Evolutionary conservation across 2,329 filamentous ascomycete species (phyloP).

Genomic region (Eurotiales sp.): DNA sequence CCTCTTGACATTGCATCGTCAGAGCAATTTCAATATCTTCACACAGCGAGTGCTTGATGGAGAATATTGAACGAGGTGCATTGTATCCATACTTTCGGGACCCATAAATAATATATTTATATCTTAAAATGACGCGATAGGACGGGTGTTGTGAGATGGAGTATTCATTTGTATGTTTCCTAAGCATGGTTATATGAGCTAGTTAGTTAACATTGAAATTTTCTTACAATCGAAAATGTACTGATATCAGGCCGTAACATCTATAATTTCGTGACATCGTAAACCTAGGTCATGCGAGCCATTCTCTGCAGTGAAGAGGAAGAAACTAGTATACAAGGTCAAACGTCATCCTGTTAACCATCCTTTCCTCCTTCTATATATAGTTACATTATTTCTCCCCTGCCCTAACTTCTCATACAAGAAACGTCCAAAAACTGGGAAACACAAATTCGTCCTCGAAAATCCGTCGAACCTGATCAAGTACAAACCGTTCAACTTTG

Average conservation of each 20-base stretch:
- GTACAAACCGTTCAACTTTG: constrained; percentile 95
- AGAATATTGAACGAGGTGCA: background rate
- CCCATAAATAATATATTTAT: background rate
- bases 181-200: background rate
- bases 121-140: background rate
- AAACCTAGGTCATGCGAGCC: background rate
- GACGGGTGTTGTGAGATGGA: background rate
- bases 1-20: background rate
- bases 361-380: background rate
- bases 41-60: background rate
- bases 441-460: constrained; percentile 99
- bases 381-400: background rate
- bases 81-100: constrained; percentile 4
- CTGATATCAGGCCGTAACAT: background rate
- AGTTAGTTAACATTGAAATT: background rate
- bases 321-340: background rate
- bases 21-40: background rate
- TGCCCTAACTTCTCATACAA: constrained; percentile 55
- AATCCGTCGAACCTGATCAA: constrained; percentile 93
- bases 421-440: constrained; percentile 96
- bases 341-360: background rate
- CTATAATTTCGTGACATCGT: background rate
- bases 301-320: background rate
- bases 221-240: too few species aligned
- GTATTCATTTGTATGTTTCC: background rate